Base-by-base conservation (phyloP, 495 filamentous ascomycete genomes). In the Aspergillus avenaceus region DNA sequence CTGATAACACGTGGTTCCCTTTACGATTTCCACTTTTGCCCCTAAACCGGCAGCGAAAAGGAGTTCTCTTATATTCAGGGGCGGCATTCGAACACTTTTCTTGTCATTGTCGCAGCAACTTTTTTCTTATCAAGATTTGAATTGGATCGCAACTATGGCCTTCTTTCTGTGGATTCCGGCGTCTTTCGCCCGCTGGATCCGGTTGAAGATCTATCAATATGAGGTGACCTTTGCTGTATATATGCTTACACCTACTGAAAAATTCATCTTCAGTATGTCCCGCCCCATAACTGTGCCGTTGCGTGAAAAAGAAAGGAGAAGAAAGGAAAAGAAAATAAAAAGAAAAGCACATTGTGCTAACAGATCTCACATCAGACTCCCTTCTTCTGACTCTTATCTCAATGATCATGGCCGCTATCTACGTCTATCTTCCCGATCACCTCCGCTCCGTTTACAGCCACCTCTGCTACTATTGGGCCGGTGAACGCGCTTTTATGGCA, bases 341-440 rank as follows among this genome's bases (percentile, higher is more conserved):
- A n/a, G n/a, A n/a, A n/a, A n/a, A n/a, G n/a, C n/a, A n/a, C n/a
- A 13, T 47, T 9, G 19, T 16, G 24, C 16, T 46, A 32, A 47
- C 41, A 34, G 46, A 18, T 19, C 46, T 0, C 38, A 18, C 19
- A 31, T 27, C 54, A 98, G 93, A 96, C 77, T 91, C 88, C 8
- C 78, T 96, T 64, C 77, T 96, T 62, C 90, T 98, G 71, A 83
- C 95, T 59, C 83, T 95, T 61, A 67, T 88, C 67, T 83, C 82
- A 56, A 84, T 97, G 77, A 81, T 95, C 60, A 77, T 90, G 53
- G 86, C 91, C 58, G 93, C 87, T 49, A 82, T 82, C 55, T 86
- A 86, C 36, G 81, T 97, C 52, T 98, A 98, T 74, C 86, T 98
- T 16, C 93, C 93, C 18, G 84, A 92, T 52, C 93, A 97, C 66